A percentile compares a stretch with the other conserved stretches of the same genome.
phyloP scores from a whole-genome alignment of 1,284 basidiomycete species.

The Sanghuangporus baumii region DNA sequence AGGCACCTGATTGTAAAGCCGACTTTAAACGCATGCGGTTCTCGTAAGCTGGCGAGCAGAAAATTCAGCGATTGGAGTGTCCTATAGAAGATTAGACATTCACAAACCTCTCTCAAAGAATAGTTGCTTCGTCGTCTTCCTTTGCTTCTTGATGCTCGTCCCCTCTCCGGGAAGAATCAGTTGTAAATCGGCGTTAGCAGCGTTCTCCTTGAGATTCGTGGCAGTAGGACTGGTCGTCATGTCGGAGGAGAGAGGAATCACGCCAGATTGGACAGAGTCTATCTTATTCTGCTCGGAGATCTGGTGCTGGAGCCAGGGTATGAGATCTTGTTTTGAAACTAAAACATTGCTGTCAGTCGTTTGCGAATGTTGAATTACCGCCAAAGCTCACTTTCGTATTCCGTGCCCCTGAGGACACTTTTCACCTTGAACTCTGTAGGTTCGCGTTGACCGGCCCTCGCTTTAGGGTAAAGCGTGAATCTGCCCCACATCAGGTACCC shows the following conservation, averaged over 20 bases:
- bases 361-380: neutral
- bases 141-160: conserved; percentile 51
- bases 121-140: conserved; percentile 65
- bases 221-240: conserved; percentile 21
- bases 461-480: conserved; percentile 66
- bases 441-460: conserved; percentile 50
- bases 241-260: conserved; percentile 31
- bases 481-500: conserved; percentile 31
- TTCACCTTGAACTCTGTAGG: conserved; percentile 74
- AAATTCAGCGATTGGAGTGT: conserved; percentile 9
- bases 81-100: neutral
- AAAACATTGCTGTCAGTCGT: neutral
- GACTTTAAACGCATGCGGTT: conserved; percentile 49
- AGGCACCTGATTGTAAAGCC: conserved; percentile 44
- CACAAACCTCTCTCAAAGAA: conserved; percentile 58
- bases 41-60: conserved; percentile 48
- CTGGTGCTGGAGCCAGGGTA: conserved; percentile 23
- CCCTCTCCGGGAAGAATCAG: conserved; percentile 59
- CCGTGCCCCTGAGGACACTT: conserved; percentile 69
- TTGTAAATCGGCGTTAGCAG: conserved; percentile 46
- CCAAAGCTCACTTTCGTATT: conserved; percentile 54
- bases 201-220: conserved; percentile 39
- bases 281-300: conserved; percentile 25
- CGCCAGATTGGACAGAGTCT: conserved; percentile 26
- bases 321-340: conserved; percentile 35